These are phyloP conservation scores for Suhomyces chickasaworum DNA, from an alignment of 1,139 yeast species.

Conservation along the genomic window DNA sequence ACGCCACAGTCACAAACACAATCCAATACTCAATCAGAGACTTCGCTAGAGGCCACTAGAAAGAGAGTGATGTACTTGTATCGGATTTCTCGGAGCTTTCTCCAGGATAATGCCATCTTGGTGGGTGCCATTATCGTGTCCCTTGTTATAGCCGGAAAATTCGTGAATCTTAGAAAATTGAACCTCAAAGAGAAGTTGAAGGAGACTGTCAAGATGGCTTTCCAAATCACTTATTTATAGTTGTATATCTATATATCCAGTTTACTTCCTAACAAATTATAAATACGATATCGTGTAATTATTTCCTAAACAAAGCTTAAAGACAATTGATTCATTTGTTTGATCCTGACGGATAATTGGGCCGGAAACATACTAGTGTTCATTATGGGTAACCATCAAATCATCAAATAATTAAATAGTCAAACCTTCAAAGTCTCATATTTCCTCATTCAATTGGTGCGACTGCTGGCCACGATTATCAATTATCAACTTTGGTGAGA, in stretches of 20 bases:
- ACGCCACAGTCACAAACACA: conserved; percentile 2
- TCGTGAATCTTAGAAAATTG: conserved; percentile 28
- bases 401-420: no score
- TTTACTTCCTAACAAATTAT: no score
- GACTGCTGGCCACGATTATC: not conserved
- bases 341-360: no score
- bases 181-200: conserved; percentile 34
- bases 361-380: no score
- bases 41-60: conserved; percentile 15
- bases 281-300: no score
- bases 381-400: no score
- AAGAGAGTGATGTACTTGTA: conserved; percentile 20
- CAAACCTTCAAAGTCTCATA: no score
- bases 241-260: not conserved
- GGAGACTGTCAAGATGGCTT: conserved; percentile 49
- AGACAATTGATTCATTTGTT: no score
- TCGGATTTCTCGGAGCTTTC: conserved; percentile 24
- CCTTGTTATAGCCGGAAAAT: conserved; percentile 25
- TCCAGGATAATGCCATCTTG: conserved; percentile 35
- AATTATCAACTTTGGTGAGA: no score
- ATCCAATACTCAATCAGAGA: conserved; percentile 2
- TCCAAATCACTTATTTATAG: conserved; percentile 43
- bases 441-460: not conserved
- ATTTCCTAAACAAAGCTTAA: no score
- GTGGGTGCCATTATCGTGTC: conserved; percentile 27